These are phyloP conservation scores for Mollisia scopiformis DNA, from an alignment of 2,329 filamentous ascomycete genomes.

Conservation along the genomic window DNA sequence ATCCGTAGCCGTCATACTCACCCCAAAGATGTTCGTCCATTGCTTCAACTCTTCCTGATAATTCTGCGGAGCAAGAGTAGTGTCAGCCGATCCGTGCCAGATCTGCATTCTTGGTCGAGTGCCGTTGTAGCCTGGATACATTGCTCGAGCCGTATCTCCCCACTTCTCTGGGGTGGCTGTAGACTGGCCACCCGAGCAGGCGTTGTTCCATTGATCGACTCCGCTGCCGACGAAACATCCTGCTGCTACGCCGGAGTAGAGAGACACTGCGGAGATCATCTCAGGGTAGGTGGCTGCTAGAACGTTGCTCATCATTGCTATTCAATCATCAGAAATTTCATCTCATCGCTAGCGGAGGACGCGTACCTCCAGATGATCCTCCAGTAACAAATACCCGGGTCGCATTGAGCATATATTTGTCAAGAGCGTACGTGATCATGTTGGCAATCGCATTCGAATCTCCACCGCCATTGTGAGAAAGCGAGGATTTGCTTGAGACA, in stretches of 20 bases:
- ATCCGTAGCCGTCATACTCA: conserved; percentile 20
- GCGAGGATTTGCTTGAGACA: conserved; percentile 48
- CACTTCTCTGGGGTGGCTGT: conserved; percentile 46
- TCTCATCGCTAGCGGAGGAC: not conserved
- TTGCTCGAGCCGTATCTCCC: conserved; percentile 48
- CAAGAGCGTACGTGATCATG: conserved; percentile 58
- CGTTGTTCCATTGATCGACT: conserved; percentile 56
- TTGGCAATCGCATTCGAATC: conserved; percentile 59
- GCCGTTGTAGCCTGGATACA: conserved; percentile 41
- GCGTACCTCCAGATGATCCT: conserved; percentile 45
- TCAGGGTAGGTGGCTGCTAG: conserved; percentile 47
- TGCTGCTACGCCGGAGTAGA: conserved; percentile 47
- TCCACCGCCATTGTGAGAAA: conserved; percentile 58
- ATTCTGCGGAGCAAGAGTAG: conserved; percentile 42
- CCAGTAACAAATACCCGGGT: conserved; percentile 57
- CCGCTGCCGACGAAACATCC: conserved; percentile 44
- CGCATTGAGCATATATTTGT: conserved; percentile 52
- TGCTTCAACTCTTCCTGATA: conserved; percentile 49
- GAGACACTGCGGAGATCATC: conserved; percentile 46
- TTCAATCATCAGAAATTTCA: not conserved
- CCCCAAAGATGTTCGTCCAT: conserved; percentile 48
- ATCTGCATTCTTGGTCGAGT: conserved; percentile 28
- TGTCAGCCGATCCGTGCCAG: conserved; percentile 42
- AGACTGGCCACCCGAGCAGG: conserved; percentile 44
- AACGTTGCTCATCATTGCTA: conserved; percentile 53